Evolutionary conservation across 2,329 filamentous ascomycete genomes (phyloP).

Genomic region (Fusarium aywerte): DNA sequence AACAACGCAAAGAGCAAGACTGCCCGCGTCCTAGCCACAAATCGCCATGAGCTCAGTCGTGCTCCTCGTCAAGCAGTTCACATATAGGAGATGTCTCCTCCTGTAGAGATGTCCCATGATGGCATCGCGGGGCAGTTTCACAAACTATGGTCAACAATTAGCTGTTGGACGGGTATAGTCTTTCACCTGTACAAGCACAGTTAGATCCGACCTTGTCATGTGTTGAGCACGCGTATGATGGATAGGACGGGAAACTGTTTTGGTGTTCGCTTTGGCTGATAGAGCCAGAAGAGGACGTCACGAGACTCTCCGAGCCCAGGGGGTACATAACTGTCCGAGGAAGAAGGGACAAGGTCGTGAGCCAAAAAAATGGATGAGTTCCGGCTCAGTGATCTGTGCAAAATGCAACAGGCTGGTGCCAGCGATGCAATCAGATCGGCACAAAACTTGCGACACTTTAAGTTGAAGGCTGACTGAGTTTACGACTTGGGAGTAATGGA

Average conservation of each 20-base stretch:
- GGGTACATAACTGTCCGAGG: no score
- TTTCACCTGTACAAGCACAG: no score
- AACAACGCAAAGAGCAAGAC: rapidly evolving
- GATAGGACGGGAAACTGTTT: no score
- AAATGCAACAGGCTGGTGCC: neutral
- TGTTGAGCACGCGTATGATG: no score
- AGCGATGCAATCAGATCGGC: neutral
- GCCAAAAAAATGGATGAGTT: neutral
- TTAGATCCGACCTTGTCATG: neutral
- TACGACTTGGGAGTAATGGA: neutral
- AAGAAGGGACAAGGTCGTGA: neutral
- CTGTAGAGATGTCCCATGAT: neutral
- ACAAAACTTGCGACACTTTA: neutral
- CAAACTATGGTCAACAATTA: neutral
- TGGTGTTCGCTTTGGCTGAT: neutral
- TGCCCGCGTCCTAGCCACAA: no score
- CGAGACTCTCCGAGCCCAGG: no score
- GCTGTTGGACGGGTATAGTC: neutral
- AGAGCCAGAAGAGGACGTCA: neutral
- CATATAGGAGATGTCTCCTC: neutral
- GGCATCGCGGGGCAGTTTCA: neutral
- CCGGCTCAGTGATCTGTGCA: rapidly evolving
- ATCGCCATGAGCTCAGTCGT: neutral
- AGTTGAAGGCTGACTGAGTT: neutral
- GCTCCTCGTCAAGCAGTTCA: neutral